Conservation (phyloP, 1,284 basidiomycete species). For the Bothia castanella region DNA sequence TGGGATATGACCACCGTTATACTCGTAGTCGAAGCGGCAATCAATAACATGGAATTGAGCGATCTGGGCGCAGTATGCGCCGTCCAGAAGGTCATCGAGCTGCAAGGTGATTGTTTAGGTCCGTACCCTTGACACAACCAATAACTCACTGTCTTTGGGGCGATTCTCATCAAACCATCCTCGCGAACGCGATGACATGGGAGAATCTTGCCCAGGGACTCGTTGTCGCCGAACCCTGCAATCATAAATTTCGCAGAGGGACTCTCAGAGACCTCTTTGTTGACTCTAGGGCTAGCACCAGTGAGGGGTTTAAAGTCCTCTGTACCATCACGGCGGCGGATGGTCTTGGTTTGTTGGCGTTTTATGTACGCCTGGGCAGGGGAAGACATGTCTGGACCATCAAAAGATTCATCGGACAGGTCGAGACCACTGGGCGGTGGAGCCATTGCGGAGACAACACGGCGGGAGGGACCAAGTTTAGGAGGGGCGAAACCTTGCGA, state of each 20-base stretch:
- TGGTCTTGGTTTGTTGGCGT: conserved; percentile 67
- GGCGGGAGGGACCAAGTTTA: conserved; percentile 50
- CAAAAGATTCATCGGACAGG: conserved; percentile 59
- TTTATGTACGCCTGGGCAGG: conserved; percentile 74
- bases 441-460: conserved; percentile 72
- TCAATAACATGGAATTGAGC: conserved; percentile 81
- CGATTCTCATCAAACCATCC: conserved; percentile 94
- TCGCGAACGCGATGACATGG: conserved; percentile 93
- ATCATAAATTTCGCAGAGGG: conserved; percentile 53
- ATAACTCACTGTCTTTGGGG: conserved; percentile 65
- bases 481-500: conserved; percentile 16
- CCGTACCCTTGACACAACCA: not conserved
- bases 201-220: conserved; percentile 87
- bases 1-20: conserved; percentile 87
- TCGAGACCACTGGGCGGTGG: conserved; percentile 47
- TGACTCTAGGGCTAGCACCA: conserved; percentile 50
- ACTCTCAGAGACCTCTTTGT: conserved; percentile 47
- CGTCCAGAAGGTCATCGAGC: conserved; percentile 74
- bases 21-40: conserved; percentile 98
- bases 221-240: conserved; percentile 86
- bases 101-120: conserved; percentile 30
- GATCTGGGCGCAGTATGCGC: conserved; percentile 63
- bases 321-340: conserved; percentile 72
- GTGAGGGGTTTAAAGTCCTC: conserved; percentile 72
- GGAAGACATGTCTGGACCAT: conserved; percentile 63